Evolutionary conservation across 2,329 filamentous ascomycete genomes (phyloP).

Genomic region (Arthrobotrys iridis): DNA sequence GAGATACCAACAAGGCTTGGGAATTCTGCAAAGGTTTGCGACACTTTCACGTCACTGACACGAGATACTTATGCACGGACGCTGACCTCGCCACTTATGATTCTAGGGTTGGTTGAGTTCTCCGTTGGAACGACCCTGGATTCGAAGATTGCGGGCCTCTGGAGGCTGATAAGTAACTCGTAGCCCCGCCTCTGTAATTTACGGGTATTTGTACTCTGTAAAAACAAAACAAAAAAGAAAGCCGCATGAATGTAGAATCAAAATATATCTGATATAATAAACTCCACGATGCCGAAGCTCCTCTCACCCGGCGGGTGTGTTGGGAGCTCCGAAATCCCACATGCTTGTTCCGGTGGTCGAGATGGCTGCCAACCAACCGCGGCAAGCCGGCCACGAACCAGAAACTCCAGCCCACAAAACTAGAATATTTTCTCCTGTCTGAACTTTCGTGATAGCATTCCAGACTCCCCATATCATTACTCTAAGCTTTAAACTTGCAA

Average conservation of each 20-base stretch:
- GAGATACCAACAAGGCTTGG: slow-evolving; percentile 72
- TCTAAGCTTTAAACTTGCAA: neutral
- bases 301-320: slow-evolving; percentile 27
- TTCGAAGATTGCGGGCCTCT: slow-evolving; percentile 40
- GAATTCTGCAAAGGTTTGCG: slow-evolving; percentile 66
- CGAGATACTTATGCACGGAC: neutral
- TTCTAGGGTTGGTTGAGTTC: slow-evolving; percentile 40
- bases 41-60: neutral
- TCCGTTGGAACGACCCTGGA: slow-evolving; percentile 35
- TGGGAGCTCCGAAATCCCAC: slow-evolving; percentile 27
- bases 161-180: slow-evolving; percentile 46
- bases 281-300: slow-evolving; percentile 26
- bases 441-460: neutral
- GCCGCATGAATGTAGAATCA: neutral
- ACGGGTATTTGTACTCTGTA: neutral
- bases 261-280: neutral
- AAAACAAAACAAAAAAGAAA: too few species aligned
- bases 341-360: slow-evolving; percentile 9
- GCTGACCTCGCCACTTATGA: neutral
- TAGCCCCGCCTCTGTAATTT: neutral
- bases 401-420: slow-evolving; percentile 2
- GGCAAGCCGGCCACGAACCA: slow-evolving; percentile 37
- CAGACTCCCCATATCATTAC: neutral
- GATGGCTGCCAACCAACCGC: slow-evolving; percentile 25
- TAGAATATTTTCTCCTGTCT: slow-evolving; percentile 3